Base-by-base conservation (phyloP, 2,329 filamentous ascomycete species). In the Saccharata proteae region DNA sequence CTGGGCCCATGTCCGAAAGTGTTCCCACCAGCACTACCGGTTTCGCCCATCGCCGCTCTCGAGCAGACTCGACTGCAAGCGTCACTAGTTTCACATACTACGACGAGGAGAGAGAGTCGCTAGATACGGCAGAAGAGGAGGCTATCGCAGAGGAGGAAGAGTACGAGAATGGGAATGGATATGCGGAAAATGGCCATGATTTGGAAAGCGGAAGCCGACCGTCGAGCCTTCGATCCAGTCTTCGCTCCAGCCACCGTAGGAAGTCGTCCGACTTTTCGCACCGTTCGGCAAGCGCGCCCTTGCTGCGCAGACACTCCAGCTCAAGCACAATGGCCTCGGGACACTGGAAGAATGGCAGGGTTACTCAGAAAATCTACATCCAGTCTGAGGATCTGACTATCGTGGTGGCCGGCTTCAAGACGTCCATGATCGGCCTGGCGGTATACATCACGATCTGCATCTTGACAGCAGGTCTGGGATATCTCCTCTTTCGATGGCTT, bases 71-170 rank as follows among this genome's bases (percentile, higher is more conserved):
- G 10, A 84, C 71, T 5, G 65, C 82, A 18, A 92, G 82, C 57
- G 93, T 93, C 52, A 75, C 86, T 16, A 94, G 84, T 57, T 96
- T 94, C 54, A 76, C 84, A 2, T 94, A 84, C 57, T 92, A 90
- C 49, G 68, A 74, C 34, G 71, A 77, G 34, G 78, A 83, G 37
- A 74, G 82, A 39, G 77, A 81, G 32, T 51, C 47, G 2, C 43
- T 46, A 14, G 44, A 46, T 9, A 51, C 42, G 1, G 28, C 40
- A 1, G 49, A 53, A 24, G 49, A 55, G 24, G 48, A 50, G 16
- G 54, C 48, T 4, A 49, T 55, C 13, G 23, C 23, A 4, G 34
- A 36, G 17, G 34, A 36, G 17, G 34, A 34, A 5, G 26, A 33
- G 15, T 32, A 31, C 4, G 38, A 51, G 5, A 41, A 42, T 21